phyloP scores from a whole-genome alignment of 345 rosid species.

The Isatis tinctoria region DNA sequence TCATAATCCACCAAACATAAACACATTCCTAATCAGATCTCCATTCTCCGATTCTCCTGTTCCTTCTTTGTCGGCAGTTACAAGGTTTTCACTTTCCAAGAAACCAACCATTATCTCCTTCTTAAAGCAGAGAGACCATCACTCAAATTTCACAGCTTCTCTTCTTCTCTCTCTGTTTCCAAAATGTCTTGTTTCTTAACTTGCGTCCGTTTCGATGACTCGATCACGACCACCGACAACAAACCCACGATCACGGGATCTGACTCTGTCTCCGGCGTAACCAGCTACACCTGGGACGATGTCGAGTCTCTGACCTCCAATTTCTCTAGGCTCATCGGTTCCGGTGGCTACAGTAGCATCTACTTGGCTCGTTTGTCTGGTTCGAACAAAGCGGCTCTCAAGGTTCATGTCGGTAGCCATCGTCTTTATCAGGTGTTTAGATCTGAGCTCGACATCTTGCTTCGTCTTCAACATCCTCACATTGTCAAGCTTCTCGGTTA shows the following conservation, averaged over 20 bases:
- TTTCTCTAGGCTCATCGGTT: conserved; percentile 57
- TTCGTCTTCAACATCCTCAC: conserved; percentile 58
- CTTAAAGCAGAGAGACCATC: conserved; percentile 1
- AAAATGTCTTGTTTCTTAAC: conserved; percentile 46
- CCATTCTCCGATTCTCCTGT: conserved; percentile 17
- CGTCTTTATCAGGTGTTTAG: conserved; percentile 57
- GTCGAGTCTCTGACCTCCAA: conserved; percentile 43
- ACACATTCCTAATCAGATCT: conserved; percentile 6
- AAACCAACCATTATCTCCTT: conserved; percentile 12
- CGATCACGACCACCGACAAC: neutral
- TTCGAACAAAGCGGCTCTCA: conserved; percentile 50
- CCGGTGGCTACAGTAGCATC: conserved; percentile 84
- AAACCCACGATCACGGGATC: neutral
- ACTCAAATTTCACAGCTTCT: conserved; percentile 12
- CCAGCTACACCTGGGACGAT: conserved; percentile 52
- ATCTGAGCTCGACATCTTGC: conserved; percentile 74
- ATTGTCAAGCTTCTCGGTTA: conserved; percentile 76
- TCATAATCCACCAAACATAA: conserved; percentile 11
- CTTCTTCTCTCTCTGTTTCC: neutral
- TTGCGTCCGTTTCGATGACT: conserved; percentile 32
- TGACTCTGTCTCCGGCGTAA: conserved; percentile 18
- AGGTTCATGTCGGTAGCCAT: conserved; percentile 56
- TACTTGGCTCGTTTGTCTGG: conserved; percentile 50
- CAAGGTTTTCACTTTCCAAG: too few relatives aligned
- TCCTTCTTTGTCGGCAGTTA: conserved; percentile 22